Evolutionary conservation across 2,329 filamentous ascomycete genomes (phyloP).

Genomic region (Monilinia fructigena): DNA sequence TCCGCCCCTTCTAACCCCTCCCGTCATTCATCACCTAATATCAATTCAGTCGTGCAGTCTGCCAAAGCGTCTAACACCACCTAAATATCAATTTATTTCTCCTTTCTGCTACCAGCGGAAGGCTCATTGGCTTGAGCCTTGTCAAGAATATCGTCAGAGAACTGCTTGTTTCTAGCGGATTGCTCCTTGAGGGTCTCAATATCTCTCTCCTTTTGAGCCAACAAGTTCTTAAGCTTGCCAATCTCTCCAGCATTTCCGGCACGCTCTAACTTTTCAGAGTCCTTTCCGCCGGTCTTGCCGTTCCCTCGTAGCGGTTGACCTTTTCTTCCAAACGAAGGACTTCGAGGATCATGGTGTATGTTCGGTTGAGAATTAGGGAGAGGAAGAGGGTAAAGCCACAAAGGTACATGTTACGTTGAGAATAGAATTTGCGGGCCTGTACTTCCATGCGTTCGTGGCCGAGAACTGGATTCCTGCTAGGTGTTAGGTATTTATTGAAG

Average conservation of each 20-base stretch:
- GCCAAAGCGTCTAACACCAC: constrained; percentile 8
- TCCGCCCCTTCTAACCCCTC: neutral
- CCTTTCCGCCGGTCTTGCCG: constrained; percentile 58
- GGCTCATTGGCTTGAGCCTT: constrained; percentile 16
- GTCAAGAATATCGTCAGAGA: constrained; percentile 15
- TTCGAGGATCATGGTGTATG: constrained; percentile 73
- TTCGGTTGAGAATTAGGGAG: constrained; percentile 97
- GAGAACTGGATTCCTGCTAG: constrained; percentile 63
- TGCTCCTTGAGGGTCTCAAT: constrained; percentile 51
- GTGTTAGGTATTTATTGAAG: constrained; percentile 32
- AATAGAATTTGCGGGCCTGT: constrained; percentile 99
- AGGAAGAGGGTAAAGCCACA: constrained; percentile 99
- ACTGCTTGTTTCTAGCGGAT: constrained; percentile 54
- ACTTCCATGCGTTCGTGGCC: constrained; percentile 97
- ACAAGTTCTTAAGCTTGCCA: constrained; percentile 61
- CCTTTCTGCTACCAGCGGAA: constrained; percentile 13
- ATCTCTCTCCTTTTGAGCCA: constrained; percentile 75
- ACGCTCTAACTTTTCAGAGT: constrained; percentile 68
- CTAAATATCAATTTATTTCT: constrained; percentile 7
- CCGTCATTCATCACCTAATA: neutral
- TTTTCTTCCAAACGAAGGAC: constrained; percentile 77
- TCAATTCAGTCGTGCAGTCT: neutral
- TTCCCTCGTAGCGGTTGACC: constrained; percentile 77
- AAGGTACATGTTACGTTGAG: constrained; percentile 99
- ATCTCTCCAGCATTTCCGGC: constrained; percentile 77